phyloP scores from a whole-genome alignment of 345 rosid genomes.

The Ricinus communis region DNA sequence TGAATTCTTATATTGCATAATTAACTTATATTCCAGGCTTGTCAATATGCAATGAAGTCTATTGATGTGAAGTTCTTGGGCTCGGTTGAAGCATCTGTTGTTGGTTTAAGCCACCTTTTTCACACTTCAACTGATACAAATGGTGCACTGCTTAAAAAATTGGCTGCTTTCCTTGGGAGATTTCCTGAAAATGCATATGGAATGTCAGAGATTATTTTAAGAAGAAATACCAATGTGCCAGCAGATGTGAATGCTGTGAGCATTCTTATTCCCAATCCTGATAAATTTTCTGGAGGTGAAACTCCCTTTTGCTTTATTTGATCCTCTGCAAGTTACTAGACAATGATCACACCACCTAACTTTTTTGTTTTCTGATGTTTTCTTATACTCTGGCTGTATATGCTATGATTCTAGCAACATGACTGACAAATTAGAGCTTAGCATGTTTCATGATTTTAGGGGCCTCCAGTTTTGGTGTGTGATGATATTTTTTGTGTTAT shows the following conservation, averaged over 20 bases:
- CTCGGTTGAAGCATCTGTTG: constrained; percentile 74
- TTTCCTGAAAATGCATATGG: constrained; percentile 50
- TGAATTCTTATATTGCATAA: constrained; percentile 1
- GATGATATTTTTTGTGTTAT: not conserved
- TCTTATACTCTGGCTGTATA: not conserved
- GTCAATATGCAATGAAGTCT: constrained; percentile 26
- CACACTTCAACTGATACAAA: constrained; percentile 53
- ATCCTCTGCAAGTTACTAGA: not conserved
- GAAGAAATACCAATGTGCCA: constrained; percentile 66
- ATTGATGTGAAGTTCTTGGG: constrained; percentile 46
- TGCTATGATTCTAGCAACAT: not conserved
- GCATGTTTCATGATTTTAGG: constrained; percentile 4
- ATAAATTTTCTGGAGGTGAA: constrained; percentile 50
- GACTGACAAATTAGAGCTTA: not conserved
- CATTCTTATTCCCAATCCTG: constrained; percentile 65
- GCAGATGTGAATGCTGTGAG: constrained; percentile 83
- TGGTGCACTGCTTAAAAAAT: constrained; percentile 63
- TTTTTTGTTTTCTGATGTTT: not conserved
- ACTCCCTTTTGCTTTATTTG: constrained; percentile 14
- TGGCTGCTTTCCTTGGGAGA: constrained; percentile 64
- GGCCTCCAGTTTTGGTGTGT: not conserved
- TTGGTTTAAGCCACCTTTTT: constrained; percentile 83
- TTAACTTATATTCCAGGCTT: constrained; percentile 29
- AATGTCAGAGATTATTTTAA: constrained; percentile 67
- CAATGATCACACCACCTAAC: not conserved